A percentile compares a stretch with the other conserved stretches of the same genome.
Evolutionary conservation across 169 alveolate species (phyloP).

Genomic region (Eimeria acervulina): DNA sequence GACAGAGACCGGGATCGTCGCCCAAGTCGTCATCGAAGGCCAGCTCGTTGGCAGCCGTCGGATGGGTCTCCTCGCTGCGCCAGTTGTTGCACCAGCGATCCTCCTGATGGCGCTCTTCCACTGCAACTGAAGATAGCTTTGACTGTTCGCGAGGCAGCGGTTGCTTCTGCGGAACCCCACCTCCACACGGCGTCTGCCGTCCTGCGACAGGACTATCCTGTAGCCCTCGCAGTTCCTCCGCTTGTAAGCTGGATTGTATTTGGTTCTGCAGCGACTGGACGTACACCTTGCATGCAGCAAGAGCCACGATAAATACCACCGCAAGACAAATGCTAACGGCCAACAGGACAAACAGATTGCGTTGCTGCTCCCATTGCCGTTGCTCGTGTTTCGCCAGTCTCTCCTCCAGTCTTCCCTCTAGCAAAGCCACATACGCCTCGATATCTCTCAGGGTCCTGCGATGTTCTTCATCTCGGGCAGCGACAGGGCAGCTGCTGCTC

Average conservation of each 20-base stretch:
- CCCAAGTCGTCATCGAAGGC: conserved; percentile 29
- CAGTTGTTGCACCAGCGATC: conserved; percentile 14
- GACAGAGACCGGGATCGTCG: conserved; percentile 20
- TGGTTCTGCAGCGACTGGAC: conserved; percentile 49
- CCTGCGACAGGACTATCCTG: background rate
- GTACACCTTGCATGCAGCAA: conserved; percentile 65
- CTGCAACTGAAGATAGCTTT: background rate
- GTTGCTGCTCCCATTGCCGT: conserved; percentile 49
- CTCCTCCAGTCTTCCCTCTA: conserved; percentile 60
- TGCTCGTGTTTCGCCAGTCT: conserved; percentile 62
- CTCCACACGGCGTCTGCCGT: background rate
- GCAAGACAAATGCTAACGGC: conserved; percentile 38
- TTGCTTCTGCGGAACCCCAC: background rate
- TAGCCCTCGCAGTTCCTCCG: background rate
- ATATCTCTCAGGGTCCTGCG: conserved; percentile 16
- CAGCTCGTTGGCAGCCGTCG: background rate
- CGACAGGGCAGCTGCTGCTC: background rate
- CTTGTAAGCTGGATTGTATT: background rate
- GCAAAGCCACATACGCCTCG: conserved; percentile 48
- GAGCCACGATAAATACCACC: conserved; percentile 48
- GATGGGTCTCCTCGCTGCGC: background rate
- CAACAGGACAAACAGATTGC: conserved; percentile 20
- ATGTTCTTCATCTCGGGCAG: background rate
- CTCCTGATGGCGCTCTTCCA: background rate
- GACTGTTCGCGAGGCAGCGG: background rate